Base-by-base conservation (phyloP, 148 eudicot species). In the Camellia japonica region DNA sequence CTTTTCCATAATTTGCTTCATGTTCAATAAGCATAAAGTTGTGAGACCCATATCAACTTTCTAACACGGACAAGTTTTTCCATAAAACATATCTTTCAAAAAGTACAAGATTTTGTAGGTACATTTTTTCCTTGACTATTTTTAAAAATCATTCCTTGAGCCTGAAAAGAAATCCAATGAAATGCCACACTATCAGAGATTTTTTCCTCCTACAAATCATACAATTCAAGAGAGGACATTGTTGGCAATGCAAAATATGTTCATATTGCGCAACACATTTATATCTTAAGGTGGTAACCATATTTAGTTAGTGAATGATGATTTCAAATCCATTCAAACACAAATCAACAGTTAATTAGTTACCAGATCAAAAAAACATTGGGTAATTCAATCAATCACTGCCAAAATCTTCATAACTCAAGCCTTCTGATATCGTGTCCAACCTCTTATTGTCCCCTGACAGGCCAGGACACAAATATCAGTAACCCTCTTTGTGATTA, bases 371-470 rank as follows among this genome's bases (percentile, higher is more conserved):
- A 16, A 67, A 78, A 38, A 67, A 20, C 76, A 59, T 61, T 23
- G 58, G 43, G 30, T 14, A 47, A 42, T 46, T 41, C 65, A 74
- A 68, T 84, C 78, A 88, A 76, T 82, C 87, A 66, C 88, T 86
- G 71, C 84, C 76, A 84, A 86, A 88, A 66, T 84, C 88, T 74
- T 88, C 88, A 42, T 87, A 87, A 71, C 82, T 84, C 81, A 82
- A 88, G 84, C 84, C 85, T 59, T 85, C 86, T 71, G 90, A 83
- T 83, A 85, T 83, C 30, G 84, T 67, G 81, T 83, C 90, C 79
- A 83, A 78, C 84, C 84, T 70, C 75, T 63, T 83, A 70, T 71
- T 52, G 49, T 85, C 85, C 79, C 80, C 86, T 83, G 68, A 79
- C 68, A 67, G 68, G 44, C 51, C 68, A 69, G 44, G 58, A 73